Evolutionary conservation across 306 rosid species (phyloP), one percentile per base, ranked within the genome.

Genomic region (Crotalaria pallida): DNA sequence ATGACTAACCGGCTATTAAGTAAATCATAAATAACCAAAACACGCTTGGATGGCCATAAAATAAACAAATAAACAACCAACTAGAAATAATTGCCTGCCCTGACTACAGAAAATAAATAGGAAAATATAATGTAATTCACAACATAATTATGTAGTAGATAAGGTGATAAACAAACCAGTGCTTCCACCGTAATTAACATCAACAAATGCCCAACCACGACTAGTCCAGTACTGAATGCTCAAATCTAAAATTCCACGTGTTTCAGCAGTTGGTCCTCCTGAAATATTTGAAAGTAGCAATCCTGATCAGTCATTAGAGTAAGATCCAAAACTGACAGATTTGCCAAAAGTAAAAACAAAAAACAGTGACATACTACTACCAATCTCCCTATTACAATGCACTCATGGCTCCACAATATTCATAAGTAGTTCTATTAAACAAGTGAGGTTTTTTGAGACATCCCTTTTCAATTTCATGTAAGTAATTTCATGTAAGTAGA

Each of bases 171-270:
- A 83, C 97, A 72, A 81, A 94, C 99, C 99, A 69, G 97, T 89
- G 92, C 99, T 95, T 77, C 97, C 99, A 52, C 97, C 97, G 52
- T 89, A 95, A 77, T 95, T 95, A 79, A 91, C 97, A 79, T 91
- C 91, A 49, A 73, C 97, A 18, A 83, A 52, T 29, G 92, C 97
- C 99, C 99, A 95, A 31, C 99, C 96, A 27, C 96, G 85, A 77
- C 99, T 94, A 27, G 99, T 94, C 92, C 88, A 94, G 73, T 84
- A 94, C 77, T 91, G 99, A 80, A 94, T 57, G 66, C 81, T 84
- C 69, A 89, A 78, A 84, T 83, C 73, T 84, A 94, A 83, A 43
- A 45, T 60, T 82, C 92, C 97, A 58, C 40, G 96, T 26, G 97
- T 23, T 87, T 94, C 99, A 62, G 65, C 16, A 3, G 99, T 91